phyloP scores from a whole-genome alignment of 257 asterid species.

The Solanum pennellii region DNA sequence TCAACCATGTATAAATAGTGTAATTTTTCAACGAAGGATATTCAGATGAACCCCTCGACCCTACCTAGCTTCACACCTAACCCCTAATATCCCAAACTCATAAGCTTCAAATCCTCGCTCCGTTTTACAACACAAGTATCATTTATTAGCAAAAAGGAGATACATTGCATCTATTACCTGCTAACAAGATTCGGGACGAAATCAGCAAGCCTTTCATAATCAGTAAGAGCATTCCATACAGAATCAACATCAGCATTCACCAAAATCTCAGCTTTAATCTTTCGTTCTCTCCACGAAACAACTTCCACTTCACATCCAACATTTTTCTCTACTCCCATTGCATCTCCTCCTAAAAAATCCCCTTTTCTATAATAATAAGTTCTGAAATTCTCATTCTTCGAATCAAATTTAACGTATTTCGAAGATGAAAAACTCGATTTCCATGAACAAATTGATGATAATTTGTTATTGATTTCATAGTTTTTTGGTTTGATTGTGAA shows the following conservation, averaged over 20 bases:
- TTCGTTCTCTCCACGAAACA: conserved; percentile 85
- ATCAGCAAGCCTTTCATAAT: conserved; percentile 92
- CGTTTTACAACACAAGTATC: not conserved
- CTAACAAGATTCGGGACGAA: conserved; percentile 86
- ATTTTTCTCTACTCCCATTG: conserved; percentile 6
- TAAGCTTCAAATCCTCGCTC: not conserved
- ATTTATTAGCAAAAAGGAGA: not conserved
- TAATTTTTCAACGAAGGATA: not conserved
- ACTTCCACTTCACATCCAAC: conserved; percentile 79
- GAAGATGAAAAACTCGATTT: not conserved
- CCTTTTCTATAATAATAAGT: not conserved
- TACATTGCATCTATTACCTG: conserved; percentile 30
- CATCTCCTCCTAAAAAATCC: not conserved
- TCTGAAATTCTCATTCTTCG: not conserved
- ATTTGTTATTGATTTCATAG: not conserved
- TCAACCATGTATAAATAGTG: not conserved
- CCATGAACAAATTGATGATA: not conserved
- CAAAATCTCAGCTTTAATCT: conserved; percentile 57
- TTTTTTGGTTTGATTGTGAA: not conserved
- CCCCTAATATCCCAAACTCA: not conserved
- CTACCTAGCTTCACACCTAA: not conserved
- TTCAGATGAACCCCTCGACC: too few species aligned
- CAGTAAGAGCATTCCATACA: conserved; percentile 84
- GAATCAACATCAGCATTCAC: conserved; percentile 63
- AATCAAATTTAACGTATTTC: not conserved